These are phyloP conservation scores for Alternaria solani DNA, from an alignment of 2,329 filamentous ascomycete genomes.

Conservation along the genomic window DNA sequence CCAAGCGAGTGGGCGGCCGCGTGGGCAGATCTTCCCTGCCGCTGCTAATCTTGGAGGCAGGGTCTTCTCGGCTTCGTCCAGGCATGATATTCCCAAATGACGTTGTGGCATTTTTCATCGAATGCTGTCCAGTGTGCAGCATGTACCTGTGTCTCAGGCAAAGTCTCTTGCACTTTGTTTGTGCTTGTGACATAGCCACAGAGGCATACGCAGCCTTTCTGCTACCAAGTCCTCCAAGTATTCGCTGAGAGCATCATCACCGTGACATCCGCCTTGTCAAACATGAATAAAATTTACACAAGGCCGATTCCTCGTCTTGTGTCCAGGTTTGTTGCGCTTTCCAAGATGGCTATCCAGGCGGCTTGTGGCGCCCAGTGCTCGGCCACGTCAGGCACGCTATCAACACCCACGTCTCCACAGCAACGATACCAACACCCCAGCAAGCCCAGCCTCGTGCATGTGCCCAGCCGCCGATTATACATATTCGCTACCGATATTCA, in stretches of 20 bases:
- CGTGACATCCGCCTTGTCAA: constrained; percentile 7
- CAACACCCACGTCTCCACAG: constrained; percentile 38
- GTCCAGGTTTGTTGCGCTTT: constrained; percentile 10
- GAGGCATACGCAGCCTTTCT: not conserved
- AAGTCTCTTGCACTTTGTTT: not conserved
- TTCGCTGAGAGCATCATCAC: constrained; percentile 2
- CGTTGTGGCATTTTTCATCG: not conserved
- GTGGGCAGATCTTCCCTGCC: constrained; percentile 16
- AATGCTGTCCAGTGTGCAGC: not conserved
- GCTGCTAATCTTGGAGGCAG: constrained; percentile 9
- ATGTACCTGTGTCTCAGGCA: not conserved
- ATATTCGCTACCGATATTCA: constrained; percentile 32
- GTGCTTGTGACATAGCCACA: not conserved
- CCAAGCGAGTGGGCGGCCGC: constrained; percentile 7
- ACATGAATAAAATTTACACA: not conserved
- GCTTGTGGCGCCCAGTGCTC: constrained; percentile 23
- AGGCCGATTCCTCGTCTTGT: not conserved
- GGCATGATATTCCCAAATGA: constrained; percentile 7
- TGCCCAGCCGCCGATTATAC: constrained; percentile 30
- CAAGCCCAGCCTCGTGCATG: constrained; percentile 27
- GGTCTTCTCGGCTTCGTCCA: constrained; percentile 6
- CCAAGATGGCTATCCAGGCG: constrained; percentile 21
- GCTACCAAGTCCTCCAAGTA: constrained; percentile 4
- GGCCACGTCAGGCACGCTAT: constrained; percentile 38
- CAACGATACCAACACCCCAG: constrained; percentile 31